Base-by-base conservation (phyloP, 768 basidiomycete genomes). In the Boletus sp. region DNA sequence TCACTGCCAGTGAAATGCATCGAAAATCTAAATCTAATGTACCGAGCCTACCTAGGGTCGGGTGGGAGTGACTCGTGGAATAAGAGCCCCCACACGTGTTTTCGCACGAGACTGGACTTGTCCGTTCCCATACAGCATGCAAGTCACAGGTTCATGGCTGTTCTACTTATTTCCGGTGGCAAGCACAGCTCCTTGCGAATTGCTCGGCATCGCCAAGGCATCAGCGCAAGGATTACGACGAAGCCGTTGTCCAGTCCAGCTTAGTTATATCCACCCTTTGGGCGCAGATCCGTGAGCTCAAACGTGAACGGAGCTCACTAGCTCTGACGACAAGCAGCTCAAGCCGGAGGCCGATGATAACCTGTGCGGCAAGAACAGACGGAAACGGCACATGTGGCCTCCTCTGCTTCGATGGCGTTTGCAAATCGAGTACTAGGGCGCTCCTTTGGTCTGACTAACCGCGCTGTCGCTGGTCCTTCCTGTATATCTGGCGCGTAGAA, bases 181-280 rank as follows among this genome's bases (percentile, higher is more conserved):
- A 88, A 58, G 79, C 83, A 1, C 82, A 85, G 55, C 77, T 87
- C 4, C 75, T 88, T 25, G 69, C 74, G 3, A 75, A 84, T 25
- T 85, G 76, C 60, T 84, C 83, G 1, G 84, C 25, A 25, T 25
- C 25, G 25, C 25, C 25, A 25, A 25, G 25, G 25, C 25, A 25
- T 23, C 49, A 47, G 40, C 54, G 58, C 40, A 25, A 51, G 21
- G 65, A 66, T 15, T 37, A 64, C 30, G 68, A 70, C 21, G 62
- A 71, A 29, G 62, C 75, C 4, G 56, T 82, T 15, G 57, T 83
- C 27, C 76, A 80, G 25, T 75, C 80, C 3, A 85, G 81, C 57
- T 60, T 83, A n/a, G 67, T 68, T 7, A 71, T 80, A 4, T 70
- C 87, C 47, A 55, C 61, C 3, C 60, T 79, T 29, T 75, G 73